Conservation (phyloP, 73 alveolate species). For the Paramecium sonneborni region DNA sequence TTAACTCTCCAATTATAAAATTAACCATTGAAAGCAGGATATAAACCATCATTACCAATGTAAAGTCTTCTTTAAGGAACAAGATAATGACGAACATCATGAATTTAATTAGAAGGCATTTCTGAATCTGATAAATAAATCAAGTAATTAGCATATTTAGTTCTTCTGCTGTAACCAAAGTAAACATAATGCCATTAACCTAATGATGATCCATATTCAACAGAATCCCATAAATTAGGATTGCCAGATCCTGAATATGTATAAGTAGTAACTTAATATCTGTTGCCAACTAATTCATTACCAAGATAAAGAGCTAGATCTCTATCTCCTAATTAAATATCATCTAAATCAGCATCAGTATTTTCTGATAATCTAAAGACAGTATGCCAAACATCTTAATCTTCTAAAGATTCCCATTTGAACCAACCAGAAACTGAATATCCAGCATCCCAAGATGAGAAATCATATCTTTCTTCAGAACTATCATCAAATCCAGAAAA, state of each 20-base stretch:
- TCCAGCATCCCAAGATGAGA: neutral
- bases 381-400: slow-evolving; percentile 41
- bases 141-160: neutral
- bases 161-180: slow-evolving; percentile 15
- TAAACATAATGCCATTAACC: slow-evolving; percentile 14
- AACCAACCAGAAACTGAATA: slow-evolving; percentile 34
- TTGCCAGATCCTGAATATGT: slow-evolving; percentile 44
- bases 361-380: slow-evolving; percentile 13
- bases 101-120: neutral
- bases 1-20: slow-evolving; percentile 16
- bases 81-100: neutral
- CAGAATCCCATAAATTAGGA: slow-evolving; percentile 28
- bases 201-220: neutral
- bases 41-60: slow-evolving; percentile 7
- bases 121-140: neutral
- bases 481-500: neutral
- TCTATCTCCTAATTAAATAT: neutral
- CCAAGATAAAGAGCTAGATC: slow-evolving; percentile 36
- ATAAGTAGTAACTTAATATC: neutral
- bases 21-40: slow-evolving; percentile 13
- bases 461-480: neutral
- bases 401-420: neutral
- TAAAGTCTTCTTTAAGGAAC: neutral
- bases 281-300: neutral
- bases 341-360: neutral